These are phyloP conservation scores for Esteya vermicola DNA, from an alignment of 2,329 filamentous ascomycete genomes.

Conservation along the genomic window DNA sequence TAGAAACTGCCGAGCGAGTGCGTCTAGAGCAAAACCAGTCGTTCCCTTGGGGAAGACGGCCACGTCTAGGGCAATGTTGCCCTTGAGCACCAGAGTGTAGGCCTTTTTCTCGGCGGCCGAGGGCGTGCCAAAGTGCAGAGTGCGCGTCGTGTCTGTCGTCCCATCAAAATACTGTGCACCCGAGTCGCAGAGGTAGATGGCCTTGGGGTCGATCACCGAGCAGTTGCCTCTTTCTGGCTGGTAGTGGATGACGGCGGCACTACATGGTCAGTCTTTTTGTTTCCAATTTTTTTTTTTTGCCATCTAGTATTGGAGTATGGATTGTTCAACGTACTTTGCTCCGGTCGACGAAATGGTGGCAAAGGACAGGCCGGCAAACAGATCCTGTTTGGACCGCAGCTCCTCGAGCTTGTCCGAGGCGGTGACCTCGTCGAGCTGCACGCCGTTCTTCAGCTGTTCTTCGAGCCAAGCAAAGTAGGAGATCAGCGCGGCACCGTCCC, in stretches of 20 bases:
- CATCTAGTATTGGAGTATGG: neutral
- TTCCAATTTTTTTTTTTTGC: too few species aligned
- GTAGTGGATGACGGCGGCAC: conserved; percentile 93
- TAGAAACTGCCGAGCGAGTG: conserved; percentile 75
- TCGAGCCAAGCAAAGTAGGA: conserved; percentile 97
- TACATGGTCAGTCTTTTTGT: conserved; percentile 24
- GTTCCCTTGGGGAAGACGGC: conserved; percentile 90
- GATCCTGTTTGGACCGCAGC: conserved; percentile 50
- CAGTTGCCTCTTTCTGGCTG: conserved; percentile 74
- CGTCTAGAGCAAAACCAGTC: conserved; percentile 82
- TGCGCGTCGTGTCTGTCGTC: conserved; percentile 90
- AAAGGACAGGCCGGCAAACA: conserved; percentile 85
- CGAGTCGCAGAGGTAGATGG: conserved; percentile 90
- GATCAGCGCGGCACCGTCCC: conserved; percentile 80
- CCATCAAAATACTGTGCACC: conserved; percentile 94
- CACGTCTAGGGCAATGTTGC: conserved; percentile 76
- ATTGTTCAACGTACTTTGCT: conserved; percentile 37
- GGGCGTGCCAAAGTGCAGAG: conserved; percentile 79
- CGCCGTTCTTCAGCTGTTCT: conserved; percentile 65
- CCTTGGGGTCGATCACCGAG: conserved; percentile 66
- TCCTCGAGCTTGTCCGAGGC: conserved; percentile 84
- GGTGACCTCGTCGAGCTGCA: conserved; percentile 69
- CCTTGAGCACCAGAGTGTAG: conserved; percentile 90
- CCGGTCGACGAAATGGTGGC: conserved; percentile 93
- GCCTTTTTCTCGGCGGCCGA: conserved; percentile 72